Conservation (phyloP, 2,329 filamentous ascomycete species). For the Geosmithia putterillii region DNA sequence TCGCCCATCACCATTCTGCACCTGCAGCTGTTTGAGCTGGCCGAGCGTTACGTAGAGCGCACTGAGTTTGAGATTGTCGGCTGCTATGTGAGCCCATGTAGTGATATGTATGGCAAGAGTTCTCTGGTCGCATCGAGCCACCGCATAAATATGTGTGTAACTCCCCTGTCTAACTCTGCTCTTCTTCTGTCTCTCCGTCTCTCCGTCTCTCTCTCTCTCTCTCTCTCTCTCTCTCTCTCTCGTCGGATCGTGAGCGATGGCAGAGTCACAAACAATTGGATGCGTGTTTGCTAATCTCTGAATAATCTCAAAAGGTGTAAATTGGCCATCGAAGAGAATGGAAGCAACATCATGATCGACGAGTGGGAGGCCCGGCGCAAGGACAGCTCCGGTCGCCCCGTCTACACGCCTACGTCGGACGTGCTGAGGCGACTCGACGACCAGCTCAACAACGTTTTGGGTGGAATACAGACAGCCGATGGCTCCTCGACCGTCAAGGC, state of each 20-base stretch:
- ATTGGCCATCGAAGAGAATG: slow-evolving; percentile 37
- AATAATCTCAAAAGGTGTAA: neutral
- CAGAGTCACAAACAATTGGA: no score
- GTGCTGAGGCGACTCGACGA: slow-evolving; percentile 78
- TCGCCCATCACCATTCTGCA: slow-evolving; percentile 66
- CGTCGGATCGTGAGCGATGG: no score
- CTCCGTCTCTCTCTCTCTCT: neutral
- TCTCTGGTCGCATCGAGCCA: slow-evolving; percentile 24
- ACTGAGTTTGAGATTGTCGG: slow-evolving; percentile 70
- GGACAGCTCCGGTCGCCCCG: slow-evolving; percentile 41
- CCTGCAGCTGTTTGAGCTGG: slow-evolving; percentile 75
- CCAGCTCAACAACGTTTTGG: slow-evolving; percentile 69
- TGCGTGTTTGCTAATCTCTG: neutral
- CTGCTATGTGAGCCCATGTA: slow-evolving; percentile 42
- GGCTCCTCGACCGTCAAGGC: slow-evolving; percentile 52
- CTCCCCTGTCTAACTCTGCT: neutral
- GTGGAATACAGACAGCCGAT: slow-evolving; percentile 55
- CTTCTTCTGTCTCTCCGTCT: neutral
- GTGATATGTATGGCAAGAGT: slow-evolving; percentile 24
- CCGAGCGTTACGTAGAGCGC: slow-evolving; percentile 56
- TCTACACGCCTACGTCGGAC: slow-evolving; percentile 74
- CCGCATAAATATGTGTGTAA: slow-evolving; percentile 43
- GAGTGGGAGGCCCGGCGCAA: slow-evolving; percentile 55
- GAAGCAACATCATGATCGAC: slow-evolving; percentile 70
- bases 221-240: no score